These are phyloP conservation scores for Solanum aculeatissimum DNA, from an alignment of 305 asterid species.

Conservation along the genomic window DNA sequence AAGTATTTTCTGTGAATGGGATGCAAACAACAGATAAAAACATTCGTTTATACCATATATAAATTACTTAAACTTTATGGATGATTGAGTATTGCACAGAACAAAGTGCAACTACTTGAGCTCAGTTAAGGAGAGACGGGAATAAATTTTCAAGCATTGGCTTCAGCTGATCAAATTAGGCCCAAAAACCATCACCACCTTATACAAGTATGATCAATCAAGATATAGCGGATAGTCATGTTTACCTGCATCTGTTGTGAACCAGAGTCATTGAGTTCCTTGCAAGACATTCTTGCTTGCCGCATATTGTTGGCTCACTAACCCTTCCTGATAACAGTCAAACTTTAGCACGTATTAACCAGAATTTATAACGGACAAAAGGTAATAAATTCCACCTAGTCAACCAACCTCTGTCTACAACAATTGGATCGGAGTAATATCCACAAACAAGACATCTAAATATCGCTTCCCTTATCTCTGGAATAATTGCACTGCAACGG, in stretches of 20 bases:
- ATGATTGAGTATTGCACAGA: neutral
- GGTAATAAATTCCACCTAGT: neutral
- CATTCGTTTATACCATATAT: neutral
- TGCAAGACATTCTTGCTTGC: conserved; percentile 79
- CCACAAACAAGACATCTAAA: conserved; percentile 97
- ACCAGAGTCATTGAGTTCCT: conserved; percentile 83
- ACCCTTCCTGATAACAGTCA: conserved; percentile 54
- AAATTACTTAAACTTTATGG: neutral
- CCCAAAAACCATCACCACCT: neutral
- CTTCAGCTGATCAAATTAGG: neutral
- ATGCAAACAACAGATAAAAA: neutral
- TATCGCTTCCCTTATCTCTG: conserved; percentile 87
- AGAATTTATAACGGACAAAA: neutral
- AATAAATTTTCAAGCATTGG: neutral
- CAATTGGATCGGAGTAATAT: conserved; percentile 75
- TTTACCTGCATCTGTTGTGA: conserved; percentile 96
- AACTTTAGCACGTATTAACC: neutral
- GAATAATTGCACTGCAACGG: conserved; percentile 86
- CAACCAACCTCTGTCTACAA: conserved; percentile 74
- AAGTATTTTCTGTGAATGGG: neutral
- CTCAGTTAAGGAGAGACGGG: neutral
- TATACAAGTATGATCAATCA: neutral
- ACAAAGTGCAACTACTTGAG: neutral
- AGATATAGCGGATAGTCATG: neutral
- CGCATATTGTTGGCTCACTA: conserved; percentile 66